Conservation (phyloP, 2,329 filamentous ascomycete genomes). For the Lithohypha guttulata region DNA sequence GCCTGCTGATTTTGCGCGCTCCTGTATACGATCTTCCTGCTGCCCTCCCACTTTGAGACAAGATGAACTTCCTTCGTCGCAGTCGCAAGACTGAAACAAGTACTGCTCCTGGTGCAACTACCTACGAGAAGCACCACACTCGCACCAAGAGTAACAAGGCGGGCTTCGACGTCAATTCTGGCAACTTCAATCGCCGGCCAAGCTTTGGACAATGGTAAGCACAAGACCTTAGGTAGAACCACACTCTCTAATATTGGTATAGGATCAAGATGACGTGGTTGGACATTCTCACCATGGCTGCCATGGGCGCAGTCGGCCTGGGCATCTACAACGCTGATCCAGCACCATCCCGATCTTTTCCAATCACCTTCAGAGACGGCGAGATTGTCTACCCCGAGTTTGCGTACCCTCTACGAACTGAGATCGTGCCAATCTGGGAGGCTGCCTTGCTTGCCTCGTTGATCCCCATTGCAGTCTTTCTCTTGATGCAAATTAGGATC, state of each 20-base stretch:
- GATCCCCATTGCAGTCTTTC: conserved; percentile 54
- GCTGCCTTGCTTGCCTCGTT: conserved; percentile 56
- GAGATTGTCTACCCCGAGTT: conserved; percentile 61
- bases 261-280: conserved; percentile 46
- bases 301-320: conserved; percentile 55
- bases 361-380: conserved; percentile 54
- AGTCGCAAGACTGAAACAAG: not conserved
- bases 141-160: not conserved
- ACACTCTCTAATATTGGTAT: not conserved
- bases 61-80: conserved; percentile 1
- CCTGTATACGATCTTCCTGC: not conserved
- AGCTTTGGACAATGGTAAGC: conserved; percentile 56
- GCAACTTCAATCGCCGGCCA: conserved; percentile 42
- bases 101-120: not conserved
- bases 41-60: not conserved
- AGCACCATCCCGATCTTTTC: conserved; percentile 58
- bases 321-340: conserved; percentile 51
- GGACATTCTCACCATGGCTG: conserved; percentile 56
- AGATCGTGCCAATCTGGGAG: conserved; percentile 61
- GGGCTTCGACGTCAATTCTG: conserved; percentile 19
- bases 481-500: conserved; percentile 56
- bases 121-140: conserved; percentile 1
- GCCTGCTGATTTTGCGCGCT: not conserved
- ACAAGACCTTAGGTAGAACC: not conserved
- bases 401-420: conserved; percentile 58